phyloP scores from a whole-genome alignment of 176 grass and related monocot species.

The Chloris gayana region DNA sequence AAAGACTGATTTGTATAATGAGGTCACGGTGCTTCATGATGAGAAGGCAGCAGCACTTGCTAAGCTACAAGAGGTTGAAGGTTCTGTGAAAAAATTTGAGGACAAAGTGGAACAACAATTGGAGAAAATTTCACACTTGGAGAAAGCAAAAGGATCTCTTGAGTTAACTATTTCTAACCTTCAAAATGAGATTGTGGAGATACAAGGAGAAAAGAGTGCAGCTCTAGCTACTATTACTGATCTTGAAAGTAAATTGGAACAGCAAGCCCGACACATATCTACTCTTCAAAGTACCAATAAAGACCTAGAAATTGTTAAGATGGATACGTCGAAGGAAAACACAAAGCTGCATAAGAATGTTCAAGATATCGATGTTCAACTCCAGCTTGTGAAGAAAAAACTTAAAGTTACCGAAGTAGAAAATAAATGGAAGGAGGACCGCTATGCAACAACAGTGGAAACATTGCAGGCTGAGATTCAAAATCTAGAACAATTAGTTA shows the following conservation, averaged over 20 bases:
- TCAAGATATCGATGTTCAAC: slow-evolving; percentile 57
- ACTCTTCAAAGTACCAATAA: slow-evolving; percentile 42
- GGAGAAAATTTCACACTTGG: slow-evolving; percentile 29
- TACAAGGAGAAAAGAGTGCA: background rate
- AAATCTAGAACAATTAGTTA: slow-evolving; percentile 53
- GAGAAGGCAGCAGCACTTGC: slow-evolving; percentile 39
- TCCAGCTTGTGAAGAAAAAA: slow-evolving; percentile 65
- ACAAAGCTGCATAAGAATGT: slow-evolving; percentile 50
- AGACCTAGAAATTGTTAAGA: slow-evolving; percentile 1
- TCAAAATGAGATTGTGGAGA: slow-evolving; percentile 33
- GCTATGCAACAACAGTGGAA: slow-evolving; percentile 36
- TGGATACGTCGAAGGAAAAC: slow-evolving; percentile 47
- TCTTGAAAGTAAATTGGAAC: slow-evolving; percentile 52
- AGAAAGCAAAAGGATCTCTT: slow-evolving; percentile 29
- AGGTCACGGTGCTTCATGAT: slow-evolving; percentile 26
- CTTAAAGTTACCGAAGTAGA: slow-evolving; percentile 63
- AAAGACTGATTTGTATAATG: slow-evolving; percentile 46
- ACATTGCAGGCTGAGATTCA: slow-evolving; percentile 39
- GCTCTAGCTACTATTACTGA: slow-evolving; percentile 20
- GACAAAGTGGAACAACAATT: slow-evolving; percentile 43
- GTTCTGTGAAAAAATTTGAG: slow-evolving; percentile 36
- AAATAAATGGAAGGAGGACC: slow-evolving; percentile 67
- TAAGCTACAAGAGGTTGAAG: slow-evolving; percentile 39
- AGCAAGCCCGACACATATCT: slow-evolving; percentile 46
- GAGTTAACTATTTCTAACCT: slow-evolving; percentile 27